Evolutionary conservation across 352 stramenopile genomes (phyloP), one percentile per base, ranked within the genome.

Genomic region (Phytophthora sp.): DNA sequence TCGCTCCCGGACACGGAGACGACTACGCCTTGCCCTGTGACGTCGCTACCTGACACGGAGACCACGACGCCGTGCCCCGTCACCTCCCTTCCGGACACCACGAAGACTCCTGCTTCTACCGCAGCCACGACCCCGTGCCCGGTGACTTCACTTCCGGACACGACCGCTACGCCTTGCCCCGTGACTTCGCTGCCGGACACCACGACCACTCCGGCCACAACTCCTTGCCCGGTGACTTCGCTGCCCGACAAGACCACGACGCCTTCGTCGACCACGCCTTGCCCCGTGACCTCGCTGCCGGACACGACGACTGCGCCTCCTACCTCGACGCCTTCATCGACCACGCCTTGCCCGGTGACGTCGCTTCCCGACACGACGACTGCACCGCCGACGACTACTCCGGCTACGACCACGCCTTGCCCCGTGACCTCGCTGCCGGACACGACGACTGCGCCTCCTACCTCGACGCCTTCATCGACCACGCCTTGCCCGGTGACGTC

Each of bases 11-110:
- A 53, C 13, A 54, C 53, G 1, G 42, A 35, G 15, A 48, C 31
- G 1, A 45, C 38, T 2, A 60, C 53, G 0, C 53, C 53, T 5
- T 62, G 53, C 53, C 53, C 53, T 0, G 23, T 62, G 4, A 62
- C 53, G 11, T 62, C 53, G 5, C 53, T 62, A 1, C 53, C 53
- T 1, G 53, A 62, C 31, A 48, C 53, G 1, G 31, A 17, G n/a
- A 2, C 43, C 1, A 38, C 44, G 3, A 52, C 44, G 1, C 44
- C 44, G 1, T 58, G 50, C 37, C 50, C 50, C 1, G 51, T 59
- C 12, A 59, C 51, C 0, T 59, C 51, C 2, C 51, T 59, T 0
- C 51, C 51, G 0, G 51, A 59, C 18, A 48, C 35, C 3, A 42
- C 37, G 27, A 23, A 34, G 2, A 34, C 35, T 13, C 32, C 32